These are phyloP conservation scores for Lanmaoa rubissima DNA, from an alignment of 768 basidiomycete genomes.

Conservation along the genomic window DNA sequence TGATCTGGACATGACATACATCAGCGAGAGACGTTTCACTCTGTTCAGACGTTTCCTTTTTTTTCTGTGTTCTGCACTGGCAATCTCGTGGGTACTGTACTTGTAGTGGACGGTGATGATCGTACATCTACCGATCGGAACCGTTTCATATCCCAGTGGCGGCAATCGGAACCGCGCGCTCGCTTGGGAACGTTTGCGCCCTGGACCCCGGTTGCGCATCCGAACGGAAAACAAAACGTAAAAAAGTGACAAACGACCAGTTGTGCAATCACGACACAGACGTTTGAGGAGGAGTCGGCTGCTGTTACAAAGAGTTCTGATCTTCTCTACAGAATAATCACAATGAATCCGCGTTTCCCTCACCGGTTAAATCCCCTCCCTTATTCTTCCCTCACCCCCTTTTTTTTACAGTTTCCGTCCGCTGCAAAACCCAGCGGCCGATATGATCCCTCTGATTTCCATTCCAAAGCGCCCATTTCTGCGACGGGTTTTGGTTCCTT, in stretches of 20 bases:
- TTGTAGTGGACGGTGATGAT: background rate
- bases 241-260: background rate
- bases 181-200: background rate
- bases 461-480: background rate
- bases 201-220: background rate
- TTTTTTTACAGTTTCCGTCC: background rate
- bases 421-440: background rate
- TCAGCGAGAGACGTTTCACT: slow-evolving; percentile 2
- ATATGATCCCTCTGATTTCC: background rate
- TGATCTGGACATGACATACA: slow-evolving; percentile 23
- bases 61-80: background rate
- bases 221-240: background rate
- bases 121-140: slow-evolving; percentile 6
- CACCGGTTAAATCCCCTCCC: background rate
- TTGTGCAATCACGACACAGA: background rate
- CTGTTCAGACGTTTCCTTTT: slow-evolving; percentile 1
- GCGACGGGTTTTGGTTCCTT: background rate
- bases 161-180: slow-evolving; percentile 5
- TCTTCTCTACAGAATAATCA: background rate
- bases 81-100: background rate
- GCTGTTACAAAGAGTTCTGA: background rate
- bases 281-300: background rate
- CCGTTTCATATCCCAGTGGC: slow-evolving; percentile 11
- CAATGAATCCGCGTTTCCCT: background rate
- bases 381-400: background rate